Percentiles rank a stretch among this genome's conserved stretches.
Conservation (phyloP, 176 grass and related monocot species). For the Avena eriantha region DNA sequence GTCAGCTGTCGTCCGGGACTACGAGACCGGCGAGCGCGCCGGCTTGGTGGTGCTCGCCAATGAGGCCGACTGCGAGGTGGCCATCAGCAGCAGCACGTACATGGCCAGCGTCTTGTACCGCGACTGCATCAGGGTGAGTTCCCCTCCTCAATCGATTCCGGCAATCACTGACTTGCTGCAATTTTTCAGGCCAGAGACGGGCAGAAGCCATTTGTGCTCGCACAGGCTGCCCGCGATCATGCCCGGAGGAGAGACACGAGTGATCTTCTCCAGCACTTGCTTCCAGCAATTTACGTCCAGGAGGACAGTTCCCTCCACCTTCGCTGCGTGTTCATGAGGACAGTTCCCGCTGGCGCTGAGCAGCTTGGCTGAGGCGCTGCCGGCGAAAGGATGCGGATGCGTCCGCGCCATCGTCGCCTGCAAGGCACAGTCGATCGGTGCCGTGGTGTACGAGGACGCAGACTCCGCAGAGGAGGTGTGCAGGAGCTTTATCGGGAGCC, state of each 20-base stretch:
- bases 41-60: slow-evolving; percentile 9
- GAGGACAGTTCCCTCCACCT: background rate
- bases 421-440: background rate
- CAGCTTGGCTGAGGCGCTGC: background rate
- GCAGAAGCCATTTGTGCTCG: background rate
- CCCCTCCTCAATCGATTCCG: background rate
- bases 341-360: background rate
- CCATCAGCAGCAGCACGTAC: background rate
- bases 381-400: background rate
- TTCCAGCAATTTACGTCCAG: background rate
- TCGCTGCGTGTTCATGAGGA: background rate
- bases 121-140: background rate
- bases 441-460: background rate
- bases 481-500: background rate
- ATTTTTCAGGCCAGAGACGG: background rate
- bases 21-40: background rate
- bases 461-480: background rate
- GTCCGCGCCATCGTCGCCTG: background rate
- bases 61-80: background rate
- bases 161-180: background rate
- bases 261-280: background rate
- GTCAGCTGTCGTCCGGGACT: background rate
- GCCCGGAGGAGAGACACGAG: background rate
- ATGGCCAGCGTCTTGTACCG: background rate
- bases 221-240: background rate